Conservation (phyloP, 108 stramenopile genomes). For the Cylindrotheca closterium region DNA sequence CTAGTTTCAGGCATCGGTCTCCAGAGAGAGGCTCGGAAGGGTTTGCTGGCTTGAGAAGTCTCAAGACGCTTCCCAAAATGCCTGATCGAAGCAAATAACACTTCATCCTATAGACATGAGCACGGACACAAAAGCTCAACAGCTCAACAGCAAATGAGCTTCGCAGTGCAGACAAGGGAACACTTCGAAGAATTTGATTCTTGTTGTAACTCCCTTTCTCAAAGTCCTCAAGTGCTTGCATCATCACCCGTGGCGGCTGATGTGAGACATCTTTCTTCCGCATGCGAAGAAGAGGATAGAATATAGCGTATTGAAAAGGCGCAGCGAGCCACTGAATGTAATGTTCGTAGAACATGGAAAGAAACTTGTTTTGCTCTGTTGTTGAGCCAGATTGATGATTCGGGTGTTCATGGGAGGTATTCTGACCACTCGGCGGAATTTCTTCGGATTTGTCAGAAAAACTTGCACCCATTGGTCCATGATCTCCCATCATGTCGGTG, state of each 20-base stretch:
- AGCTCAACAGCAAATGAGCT: slow-evolving; percentile 81
- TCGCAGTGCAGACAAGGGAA: slow-evolving; percentile 62
- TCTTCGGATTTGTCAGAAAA: slow-evolving; percentile 61
- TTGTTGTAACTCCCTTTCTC: slow-evolving; percentile 33
- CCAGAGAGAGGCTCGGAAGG: slow-evolving; percentile 32
- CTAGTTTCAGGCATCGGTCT: slow-evolving; percentile 75
- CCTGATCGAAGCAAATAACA: slow-evolving; percentile 71
- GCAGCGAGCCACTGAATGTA: slow-evolving; percentile 81
- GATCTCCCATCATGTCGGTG: slow-evolving; percentile 74
- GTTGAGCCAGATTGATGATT: slow-evolving; percentile 19
- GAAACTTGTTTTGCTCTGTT: slow-evolving; percentile 73
- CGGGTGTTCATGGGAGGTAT: slow-evolving; percentile 27
- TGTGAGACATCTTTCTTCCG: slow-evolving; percentile 21
- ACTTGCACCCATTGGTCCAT: slow-evolving; percentile 41
- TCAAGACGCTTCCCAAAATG: slow-evolving; percentile 65
- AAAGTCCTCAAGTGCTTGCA: slow-evolving; percentile 32
- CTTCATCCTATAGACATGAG: slow-evolving; percentile 86
- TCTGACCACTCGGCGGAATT: slow-evolving; percentile 25
- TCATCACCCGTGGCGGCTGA: slow-evolving; percentile 14
- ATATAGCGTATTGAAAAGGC: slow-evolving; percentile 75
- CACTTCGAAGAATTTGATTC: slow-evolving; percentile 37
- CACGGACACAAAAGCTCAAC: slow-evolving; percentile 84
- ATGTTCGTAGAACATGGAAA: slow-evolving; percentile 81
- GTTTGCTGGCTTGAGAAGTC: slow-evolving; percentile 34
- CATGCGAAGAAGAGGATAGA: slow-evolving; percentile 48